Evolutionary conservation across 495 filamentous ascomycete genomes (phyloP).

Genomic region (Emericellopsis terricola): DNA sequence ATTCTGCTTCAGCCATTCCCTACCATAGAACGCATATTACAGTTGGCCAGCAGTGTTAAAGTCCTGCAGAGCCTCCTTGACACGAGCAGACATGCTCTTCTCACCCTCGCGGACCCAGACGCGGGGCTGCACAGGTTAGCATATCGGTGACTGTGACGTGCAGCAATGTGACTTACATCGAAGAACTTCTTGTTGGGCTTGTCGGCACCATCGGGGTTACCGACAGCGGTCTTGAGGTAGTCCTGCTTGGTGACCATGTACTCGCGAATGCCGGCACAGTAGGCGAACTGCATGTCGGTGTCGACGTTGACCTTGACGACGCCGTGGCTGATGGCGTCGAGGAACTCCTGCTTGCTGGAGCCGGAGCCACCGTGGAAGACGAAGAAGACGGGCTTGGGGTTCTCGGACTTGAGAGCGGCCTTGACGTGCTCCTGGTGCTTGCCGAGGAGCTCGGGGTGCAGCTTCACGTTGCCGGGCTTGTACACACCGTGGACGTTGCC

Average conservation of each 20-base stretch:
- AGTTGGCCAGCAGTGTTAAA: constrained; percentile 81
- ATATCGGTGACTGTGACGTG: too few species aligned
- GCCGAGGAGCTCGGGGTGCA: constrained; percentile 81
- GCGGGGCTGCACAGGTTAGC: constrained; percentile 7
- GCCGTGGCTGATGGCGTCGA: constrained; percentile 71
- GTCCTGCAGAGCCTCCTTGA: constrained; percentile 65
- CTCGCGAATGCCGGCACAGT: constrained; percentile 80
- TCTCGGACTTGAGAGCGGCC: constrained; percentile 41
- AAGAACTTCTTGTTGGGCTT: constrained; percentile 99
- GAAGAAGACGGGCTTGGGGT: constrained; percentile 90
- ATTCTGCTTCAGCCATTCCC: too few species aligned
- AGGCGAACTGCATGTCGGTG: constrained; percentile 76
- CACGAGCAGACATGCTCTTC: constrained; percentile 82
- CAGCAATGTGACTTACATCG: too few species aligned
- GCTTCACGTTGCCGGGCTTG: constrained; percentile 92
- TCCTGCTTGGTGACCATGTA: constrained; percentile 91
- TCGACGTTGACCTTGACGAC: constrained; percentile 96
- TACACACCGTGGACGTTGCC: constrained; percentile 99
- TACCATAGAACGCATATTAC: constrained; percentile 33
- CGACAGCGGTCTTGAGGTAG: constrained; percentile 67
- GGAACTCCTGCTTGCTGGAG: constrained; percentile 74
- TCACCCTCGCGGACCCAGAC: constrained; percentile 90
- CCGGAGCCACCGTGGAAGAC: constrained; percentile 98
- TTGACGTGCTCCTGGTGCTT: constrained; percentile 89
- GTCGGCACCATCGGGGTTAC: constrained; percentile 86